Conservation (phyloP, 1,139 yeast genomes). For the Candida sanyaensis region DNA sequence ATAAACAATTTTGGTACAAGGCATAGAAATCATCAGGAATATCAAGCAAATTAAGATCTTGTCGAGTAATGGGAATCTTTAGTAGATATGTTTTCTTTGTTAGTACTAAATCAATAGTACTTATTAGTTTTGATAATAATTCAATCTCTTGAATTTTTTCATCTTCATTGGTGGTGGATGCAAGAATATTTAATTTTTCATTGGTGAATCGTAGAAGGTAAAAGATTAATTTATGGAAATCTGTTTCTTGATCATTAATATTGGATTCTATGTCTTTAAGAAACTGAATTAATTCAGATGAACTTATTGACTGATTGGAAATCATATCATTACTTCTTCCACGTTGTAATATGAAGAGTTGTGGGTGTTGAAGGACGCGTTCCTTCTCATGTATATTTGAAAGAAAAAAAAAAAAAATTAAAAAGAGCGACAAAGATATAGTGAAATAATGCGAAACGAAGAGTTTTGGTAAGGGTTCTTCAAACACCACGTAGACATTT, state of each 20-base stretch:
- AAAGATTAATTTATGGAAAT: slow-evolving; percentile 37
- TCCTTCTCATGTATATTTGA: background rate
- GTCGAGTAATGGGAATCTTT: slow-evolving; percentile 13
- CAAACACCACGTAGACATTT: no score
- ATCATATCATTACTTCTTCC: slow-evolving; percentile 11
- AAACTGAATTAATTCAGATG: slow-evolving; percentile 32
- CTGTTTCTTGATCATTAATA: slow-evolving; percentile 35
- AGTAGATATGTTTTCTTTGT: slow-evolving; percentile 16
- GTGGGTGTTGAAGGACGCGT: background rate
- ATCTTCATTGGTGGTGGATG: background rate
- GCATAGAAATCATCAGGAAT: slow-evolving; percentile 2
- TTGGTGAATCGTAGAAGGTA: slow-evolving; percentile 36
- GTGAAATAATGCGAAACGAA: no score
- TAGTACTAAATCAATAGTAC: slow-evolving; percentile 15
- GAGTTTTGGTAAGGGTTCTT: no score
- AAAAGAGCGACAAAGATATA: no score
- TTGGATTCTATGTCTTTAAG: slow-evolving; percentile 38
- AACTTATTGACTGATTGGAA: slow-evolving; percentile 17
- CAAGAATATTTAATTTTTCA: slow-evolving; percentile 19
- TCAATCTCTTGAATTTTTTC: slow-evolving; percentile 3
- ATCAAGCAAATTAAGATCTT: slow-evolving; percentile 13
- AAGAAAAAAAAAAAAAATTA: no score
- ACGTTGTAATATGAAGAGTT: background rate
- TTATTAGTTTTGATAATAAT: slow-evolving; percentile 9
- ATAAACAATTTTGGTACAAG: slow-evolving; percentile 5